Evolutionary conservation across 768 basidiomycete genomes (phyloP), one percentile per base, ranked within the genome.

Genomic region (Daedaleopsis nitida): DNA sequence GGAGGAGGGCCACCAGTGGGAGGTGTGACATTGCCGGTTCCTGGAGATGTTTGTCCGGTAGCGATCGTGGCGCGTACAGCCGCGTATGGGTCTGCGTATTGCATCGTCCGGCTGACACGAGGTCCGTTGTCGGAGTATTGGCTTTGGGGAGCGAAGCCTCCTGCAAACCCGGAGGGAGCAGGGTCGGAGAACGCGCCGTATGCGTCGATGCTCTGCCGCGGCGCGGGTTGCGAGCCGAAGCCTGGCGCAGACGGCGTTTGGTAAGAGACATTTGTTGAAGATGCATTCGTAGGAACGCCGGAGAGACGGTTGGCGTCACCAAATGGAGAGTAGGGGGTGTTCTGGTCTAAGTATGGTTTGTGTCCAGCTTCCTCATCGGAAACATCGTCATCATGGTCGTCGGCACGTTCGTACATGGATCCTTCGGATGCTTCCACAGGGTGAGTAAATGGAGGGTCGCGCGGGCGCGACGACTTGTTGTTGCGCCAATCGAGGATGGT

Each of bases 131-230:
- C 65, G n/a, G 67, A 63, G 13, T 60, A 50, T n/a, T 60, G 64
- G 3, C 54, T 59, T 38, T 65, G 65, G 0, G 79, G 61, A 73
- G 73, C 50, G 42, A 62, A 64, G 10, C 80, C 76, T 23, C 83
- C 79, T 10, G 80, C 69, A 66, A 88, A 94, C 23, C 90, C 92
- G 58, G 80, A 84, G 1, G 94, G 92, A 0, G 92, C 84, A 43
- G 92, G 91, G 68, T 95, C 94, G 0, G 88, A 89, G 76, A 95
- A 96, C 24, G 93, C 94, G 50, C 94, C 94, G 68, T 96, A 95
- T 16, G 86, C 86, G 67, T 96, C 94, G 76, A 95, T 85, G 65
- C 89, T 92, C 9, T 84, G 86, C 52, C 64, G 69, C 8, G 69
- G 66, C 1, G 58, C 60, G n/a, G 62, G 52, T 6, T 57, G 43